Conservation (phyloP, 2,329 filamentous ascomycete genomes). For the Chlorencoelia australis region DNA sequence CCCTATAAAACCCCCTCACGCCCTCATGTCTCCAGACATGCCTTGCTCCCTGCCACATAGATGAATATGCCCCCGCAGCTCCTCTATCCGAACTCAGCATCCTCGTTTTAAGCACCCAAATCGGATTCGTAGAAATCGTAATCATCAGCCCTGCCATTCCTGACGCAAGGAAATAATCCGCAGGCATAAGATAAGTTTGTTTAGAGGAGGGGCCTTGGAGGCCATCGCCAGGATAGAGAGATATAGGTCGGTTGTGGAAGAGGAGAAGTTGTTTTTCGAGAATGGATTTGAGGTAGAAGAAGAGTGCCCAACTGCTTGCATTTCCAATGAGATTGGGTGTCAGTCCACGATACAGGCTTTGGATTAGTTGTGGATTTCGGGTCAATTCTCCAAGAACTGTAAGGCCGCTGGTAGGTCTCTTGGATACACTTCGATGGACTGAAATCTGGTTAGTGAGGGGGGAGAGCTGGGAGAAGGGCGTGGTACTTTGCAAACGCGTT, state of each 20-base stretch:
- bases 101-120: constrained; percentile 97
- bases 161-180: constrained; percentile 75
- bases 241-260: constrained; percentile 13
- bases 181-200: constrained; percentile 13
- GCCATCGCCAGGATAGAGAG: neutral
- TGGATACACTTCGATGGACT: constrained; percentile 41
- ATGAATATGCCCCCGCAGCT: constrained; percentile 68
- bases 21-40: constrained; percentile 65
- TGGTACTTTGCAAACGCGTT: constrained; percentile 79
- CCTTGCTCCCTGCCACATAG: constrained; percentile 59
- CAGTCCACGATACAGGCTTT: constrained; percentile 78
- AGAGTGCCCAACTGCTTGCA: constrained; percentile 79
- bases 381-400: constrained; percentile 37
- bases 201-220: constrained; percentile 4
- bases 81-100: constrained; percentile 81
- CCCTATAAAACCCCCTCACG: constrained; percentile 72
- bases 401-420: constrained; percentile 37
- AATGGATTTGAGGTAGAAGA: constrained; percentile 69
- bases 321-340: constrained; percentile 88
- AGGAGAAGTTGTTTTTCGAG: constrained; percentile 34
- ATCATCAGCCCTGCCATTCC: constrained; percentile 62
- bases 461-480: neutral
- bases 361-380: constrained; percentile 43
- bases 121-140: constrained; percentile 78
- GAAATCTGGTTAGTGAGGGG: constrained; percentile 28